Base-by-base conservation (phyloP, 169 alveolate species). In the Cryptosporidium sp. region DNA sequence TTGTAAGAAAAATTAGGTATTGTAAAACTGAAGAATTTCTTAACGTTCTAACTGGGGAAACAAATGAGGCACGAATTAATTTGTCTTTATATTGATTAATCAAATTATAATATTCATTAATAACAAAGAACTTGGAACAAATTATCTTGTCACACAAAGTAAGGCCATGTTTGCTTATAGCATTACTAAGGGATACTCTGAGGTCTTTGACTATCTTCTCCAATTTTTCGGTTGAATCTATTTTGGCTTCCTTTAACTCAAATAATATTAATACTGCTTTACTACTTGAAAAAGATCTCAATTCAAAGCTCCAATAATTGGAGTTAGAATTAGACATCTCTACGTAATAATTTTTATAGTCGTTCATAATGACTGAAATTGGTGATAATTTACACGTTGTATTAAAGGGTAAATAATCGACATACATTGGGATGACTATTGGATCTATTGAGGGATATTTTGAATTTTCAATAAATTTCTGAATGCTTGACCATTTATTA, bases 401-500 rank as follows among this genome's bases (percentile, higher is more conserved):
- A 39, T 59, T 12, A 23, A 4, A 33, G 16, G 68, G 39, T 39
- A 55, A 41, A 48, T 50, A 48, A 7, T 45, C 52, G 2, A 59
- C 70, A 9, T 48, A 26, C 8, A 58, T 41, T 58, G 86, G 62
- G 55, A 73, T 52, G 33, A 80, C 26, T 23, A 80, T 62, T 23
- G 89, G 89, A 43, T 65, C 65, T 16, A 80, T 62, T 18, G 55
- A 52, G 23, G 69, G 37, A 62, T 61, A 21, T 35, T 39, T 31
- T n/a, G 68, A 23, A 7, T 29, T 37, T 39, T 61, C 21, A 29
- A 65, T 45, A 48, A 58, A 80, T 45, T 80, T 80, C 0, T 80
- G 89, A 23, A 62, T 80, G 3, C 10, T 31, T 1, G 89, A 80
- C 89, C 89, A 80, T 26, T 80, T 70, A 14, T 21, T 43, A 6